A percentile compares a stretch with the other conserved stretches of the same genome.
phyloP scores from a whole-genome alignment of 768 basidiomycete genomes.

The Podaxis sp. region DNA sequence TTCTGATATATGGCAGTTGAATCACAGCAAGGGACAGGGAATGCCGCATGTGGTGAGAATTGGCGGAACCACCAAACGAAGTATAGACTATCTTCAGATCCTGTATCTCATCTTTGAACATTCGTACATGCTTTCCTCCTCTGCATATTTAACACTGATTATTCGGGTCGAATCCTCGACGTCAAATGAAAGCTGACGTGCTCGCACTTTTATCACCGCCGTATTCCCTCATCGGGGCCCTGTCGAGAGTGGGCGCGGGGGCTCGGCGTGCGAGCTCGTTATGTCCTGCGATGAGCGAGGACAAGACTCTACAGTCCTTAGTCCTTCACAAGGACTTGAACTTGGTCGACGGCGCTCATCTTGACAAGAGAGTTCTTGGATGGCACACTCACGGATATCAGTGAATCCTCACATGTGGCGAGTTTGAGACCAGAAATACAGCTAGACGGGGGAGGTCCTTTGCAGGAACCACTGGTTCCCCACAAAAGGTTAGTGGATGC shows the following conservation, averaged over 20 bases:
- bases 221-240: neutral
- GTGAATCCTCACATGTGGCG: neutral
- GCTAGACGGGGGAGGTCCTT: neutral
- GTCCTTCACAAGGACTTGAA: neutral
- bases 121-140: too few species aligned
- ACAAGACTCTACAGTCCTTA: neutral
- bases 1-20: neutral
- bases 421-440: neutral
- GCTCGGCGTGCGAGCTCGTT: neutral
- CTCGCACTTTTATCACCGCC: too few species aligned
- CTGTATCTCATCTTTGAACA: neutral
- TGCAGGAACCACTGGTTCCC: neutral
- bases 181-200: too few species aligned
- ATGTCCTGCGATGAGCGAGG: neutral
- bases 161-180: too few species aligned
- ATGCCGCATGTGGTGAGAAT: too few species aligned
- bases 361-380: neutral
- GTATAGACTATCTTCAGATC: neutral
- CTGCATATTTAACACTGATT: too few species aligned
- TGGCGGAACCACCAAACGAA: neutral
- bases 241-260: neutral
- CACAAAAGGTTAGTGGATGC: neutral
- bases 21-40: too few species aligned
- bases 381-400: neutral
- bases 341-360: neutral